phyloP scores from a whole-genome alignment of 305 asterid species.

The Plantago lanceolata region DNA sequence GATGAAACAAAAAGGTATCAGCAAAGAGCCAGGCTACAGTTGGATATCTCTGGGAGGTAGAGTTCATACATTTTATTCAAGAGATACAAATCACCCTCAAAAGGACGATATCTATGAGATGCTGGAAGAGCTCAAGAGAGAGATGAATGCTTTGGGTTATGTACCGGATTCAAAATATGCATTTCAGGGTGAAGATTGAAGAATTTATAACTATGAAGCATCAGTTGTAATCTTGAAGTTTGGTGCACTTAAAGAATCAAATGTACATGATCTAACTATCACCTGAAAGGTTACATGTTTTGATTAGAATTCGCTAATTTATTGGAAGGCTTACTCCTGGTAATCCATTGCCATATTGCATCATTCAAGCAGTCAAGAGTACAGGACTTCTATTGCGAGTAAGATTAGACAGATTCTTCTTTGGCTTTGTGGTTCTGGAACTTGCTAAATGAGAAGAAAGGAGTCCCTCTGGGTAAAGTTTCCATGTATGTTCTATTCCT shows the following conservation, averaged over 20 bases:
- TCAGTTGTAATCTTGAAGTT: neutral
- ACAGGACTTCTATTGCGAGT: too few relatives aligned
- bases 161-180: constrained; percentile 35
- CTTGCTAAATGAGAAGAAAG: neutral
- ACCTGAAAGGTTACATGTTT: too few relatives aligned
- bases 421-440: too few relatives aligned
- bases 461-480: too few relatives aligned
- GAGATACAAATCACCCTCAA: constrained; percentile 38
- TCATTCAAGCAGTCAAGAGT: too few relatives aligned
- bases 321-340: too few relatives aligned
- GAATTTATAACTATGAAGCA: neutral
- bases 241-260: constrained; percentile 4
- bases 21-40: constrained; percentile 46
- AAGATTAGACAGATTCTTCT: too few relatives aligned
- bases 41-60: constrained; percentile 40
- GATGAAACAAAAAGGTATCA: constrained; percentile 41
- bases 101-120: constrained; percentile 34
- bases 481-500: too few relatives aligned
- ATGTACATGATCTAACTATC: neutral
- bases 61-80: constrained; percentile 41
- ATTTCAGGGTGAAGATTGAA: constrained; percentile 32
- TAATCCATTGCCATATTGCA: too few relatives aligned
- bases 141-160: constrained; percentile 35
- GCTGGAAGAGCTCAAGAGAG: constrained; percentile 34
- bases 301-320: too few relatives aligned